Evolutionary conservation across 441 rosid species (phyloP), one percentile per base, ranked within the genome.

Genomic region (Pelargonium cotyledonis): DNA sequence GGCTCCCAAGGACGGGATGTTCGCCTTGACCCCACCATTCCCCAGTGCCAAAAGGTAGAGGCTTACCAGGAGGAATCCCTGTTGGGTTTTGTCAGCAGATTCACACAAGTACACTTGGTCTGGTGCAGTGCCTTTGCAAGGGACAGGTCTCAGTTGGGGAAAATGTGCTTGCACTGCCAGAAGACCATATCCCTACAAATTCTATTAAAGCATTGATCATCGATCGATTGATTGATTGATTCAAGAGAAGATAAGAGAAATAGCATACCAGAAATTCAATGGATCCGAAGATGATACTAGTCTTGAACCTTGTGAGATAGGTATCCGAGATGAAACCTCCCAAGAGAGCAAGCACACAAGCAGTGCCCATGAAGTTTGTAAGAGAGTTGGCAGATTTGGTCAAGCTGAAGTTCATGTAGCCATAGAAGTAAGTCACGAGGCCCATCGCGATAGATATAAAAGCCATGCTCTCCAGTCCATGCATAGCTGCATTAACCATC

Each of bases 301-400:
- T 85, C 74, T 71, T 86, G 84, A 88, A 85, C 72, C 90, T 80
- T 1, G 89, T 74, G 71, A 83, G 72, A 38, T 77, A 88, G 26
- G 93, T 86, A 67, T 88, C 93, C 0, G 88, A 83, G 65, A 88
- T 77, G 80, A 83, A 82, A 5, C 90, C 93, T 21, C 93, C 93
- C 5, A 86, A 76, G 41, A 88, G 84, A 12, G 93, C 74, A 2
- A 86, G 65, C 16, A 88, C 31, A 70, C 80, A 88, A 0, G 89
- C 60, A 65, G 86, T 75, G 1, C 89, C 93, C 80, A 80, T 58
- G 82, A 86, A 80, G 77, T 88, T 86, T 55, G 93, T 86, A 21
- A 88, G 81, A 2, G 88, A 77, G 18, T 71, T 88, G 71, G 90
- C 93, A 0, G 93, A 84, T 72, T 77, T 80, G 5, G 86, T 79